Percentiles rank a stretch among this genome's conserved stretches.
Conservation (phyloP, 208 protist species). For the Borovskyia barvae region DNA sequence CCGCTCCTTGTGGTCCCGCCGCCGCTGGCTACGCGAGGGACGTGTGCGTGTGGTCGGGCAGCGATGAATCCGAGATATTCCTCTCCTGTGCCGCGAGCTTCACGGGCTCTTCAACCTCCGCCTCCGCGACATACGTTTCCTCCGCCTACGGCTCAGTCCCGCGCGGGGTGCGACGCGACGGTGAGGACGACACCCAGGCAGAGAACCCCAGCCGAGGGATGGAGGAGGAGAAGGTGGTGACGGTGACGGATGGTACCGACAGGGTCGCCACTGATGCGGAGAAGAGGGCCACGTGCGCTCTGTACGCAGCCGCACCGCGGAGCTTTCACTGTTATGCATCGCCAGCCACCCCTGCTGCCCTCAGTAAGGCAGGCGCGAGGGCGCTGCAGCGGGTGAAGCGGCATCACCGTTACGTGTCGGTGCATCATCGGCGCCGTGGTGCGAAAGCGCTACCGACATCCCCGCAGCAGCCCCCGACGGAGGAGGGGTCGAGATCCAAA, state of each 20-base stretch:
- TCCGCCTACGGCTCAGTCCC: constrained; percentile 20
- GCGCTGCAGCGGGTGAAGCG: constrained; percentile 11
- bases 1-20: too few relatives aligned
- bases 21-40: background rate
- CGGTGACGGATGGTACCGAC: background rate
- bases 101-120: constrained; percentile 18
- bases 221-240: background rate
- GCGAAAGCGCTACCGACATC: too few relatives aligned
- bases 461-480: too few relatives aligned
- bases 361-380: background rate
- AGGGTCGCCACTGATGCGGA: background rate
- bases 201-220: background rate
- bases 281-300: background rate
- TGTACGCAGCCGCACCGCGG: constrained; percentile 19
- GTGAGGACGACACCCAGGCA: background rate
- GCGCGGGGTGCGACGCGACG: background rate
- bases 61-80: constrained; percentile 11
- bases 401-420: constrained; percentile 30
- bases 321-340: constrained; percentile 21
- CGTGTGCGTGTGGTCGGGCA: background rate
- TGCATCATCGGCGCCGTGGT: constrained; percentile 26
- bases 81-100: constrained; percentile 29
- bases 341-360: constrained; percentile 1
- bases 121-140: constrained; percentile 14
- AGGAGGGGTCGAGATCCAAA: too few relatives aligned